Conservation (phyloP, 1,284 basidiomycete species). For the Fomitopsis palustris region DNA sequence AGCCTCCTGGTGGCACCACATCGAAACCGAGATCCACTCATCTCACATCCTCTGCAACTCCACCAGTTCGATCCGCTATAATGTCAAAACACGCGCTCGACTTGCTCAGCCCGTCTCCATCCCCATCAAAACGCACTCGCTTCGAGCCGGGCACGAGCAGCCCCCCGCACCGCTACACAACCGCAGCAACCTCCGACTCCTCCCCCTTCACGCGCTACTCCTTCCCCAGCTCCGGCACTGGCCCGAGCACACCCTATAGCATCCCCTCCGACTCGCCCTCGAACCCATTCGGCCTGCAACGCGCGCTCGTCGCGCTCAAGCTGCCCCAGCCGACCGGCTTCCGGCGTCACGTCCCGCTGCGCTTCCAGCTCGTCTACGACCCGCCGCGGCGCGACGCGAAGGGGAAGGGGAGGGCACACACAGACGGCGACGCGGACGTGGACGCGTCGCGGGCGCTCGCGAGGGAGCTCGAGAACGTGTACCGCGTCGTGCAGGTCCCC, state of each 20-base stretch:
- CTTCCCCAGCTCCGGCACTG: conserved; percentile 13
- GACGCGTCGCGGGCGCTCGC: conserved; percentile 15
- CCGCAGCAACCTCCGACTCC: conserved; percentile 11
- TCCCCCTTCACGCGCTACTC: conserved; percentile 24
- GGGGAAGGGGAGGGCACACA: conserved; percentile 6
- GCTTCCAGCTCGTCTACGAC: conserved; percentile 54
- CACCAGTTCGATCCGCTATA: too few relatives aligned
- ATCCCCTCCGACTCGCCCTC: conserved; percentile 37
- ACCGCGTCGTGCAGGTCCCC: conserved; percentile 66
- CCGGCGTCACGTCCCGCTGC: conserved; percentile 57
- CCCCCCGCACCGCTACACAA: conserved; percentile 6
- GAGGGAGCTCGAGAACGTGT: conserved; percentile 39
- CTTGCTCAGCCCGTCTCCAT: conserved; percentile 3
- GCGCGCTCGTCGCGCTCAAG: conserved; percentile 28
- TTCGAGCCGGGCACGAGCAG: conserved; percentile 5
- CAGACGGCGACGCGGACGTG: conserved; percentile 2
- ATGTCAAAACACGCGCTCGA: neutral
- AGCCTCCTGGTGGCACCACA: too few relatives aligned
- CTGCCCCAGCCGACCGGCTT: conserved; percentile 45
- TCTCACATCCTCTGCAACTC: too few relatives aligned
- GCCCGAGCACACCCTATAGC: conserved; percentile 16
- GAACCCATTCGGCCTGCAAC: conserved; percentile 36
- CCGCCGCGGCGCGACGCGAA: neutral
- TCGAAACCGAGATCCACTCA: too few relatives aligned
- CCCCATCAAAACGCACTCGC: conserved; percentile 19